Evolutionary conservation across 371 early-diverging fungal species (phyloP).

Genomic region (Zychaea mexicana): DNA sequence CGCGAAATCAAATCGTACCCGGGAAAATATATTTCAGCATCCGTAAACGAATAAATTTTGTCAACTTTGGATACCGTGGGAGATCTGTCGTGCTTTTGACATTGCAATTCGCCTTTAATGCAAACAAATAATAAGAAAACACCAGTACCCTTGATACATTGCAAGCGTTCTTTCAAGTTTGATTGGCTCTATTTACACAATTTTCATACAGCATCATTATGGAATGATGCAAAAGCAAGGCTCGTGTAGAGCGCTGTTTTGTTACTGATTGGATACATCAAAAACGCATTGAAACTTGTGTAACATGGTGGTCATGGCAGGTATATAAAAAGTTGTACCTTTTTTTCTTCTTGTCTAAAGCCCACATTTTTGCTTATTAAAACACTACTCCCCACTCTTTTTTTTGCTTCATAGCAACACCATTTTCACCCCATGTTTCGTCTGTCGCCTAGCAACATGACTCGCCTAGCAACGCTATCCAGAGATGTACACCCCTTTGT

Average conservation of each 20-base stretch:
- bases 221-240: no score
- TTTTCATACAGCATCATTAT: no score
- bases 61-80: conserved; percentile 2
- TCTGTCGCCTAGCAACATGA: not conserved
- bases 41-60: conserved; percentile 2
- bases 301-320: not conserved
- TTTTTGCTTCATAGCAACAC: no score
- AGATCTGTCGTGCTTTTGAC: no score
- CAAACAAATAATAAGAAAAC: no score
- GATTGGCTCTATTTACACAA: no score
- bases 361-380: not conserved
- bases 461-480: not conserved
- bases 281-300: not conserved
- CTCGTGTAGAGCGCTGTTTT: no score
- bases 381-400: not conserved
- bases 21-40: not conserved
- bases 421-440: not conserved
- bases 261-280: no score
- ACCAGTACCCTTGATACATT: no score
- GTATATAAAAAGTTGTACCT: not conserved
- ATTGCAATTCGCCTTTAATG: no score
- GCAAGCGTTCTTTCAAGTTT: no score
- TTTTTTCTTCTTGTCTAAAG: no score
- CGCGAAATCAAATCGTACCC: not conserved
- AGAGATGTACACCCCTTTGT: not conserved